These are phyloP conservation scores for Bidens hawaiensis DNA, from an alignment of 140 eudicot species.

Conservation along the genomic window DNA sequence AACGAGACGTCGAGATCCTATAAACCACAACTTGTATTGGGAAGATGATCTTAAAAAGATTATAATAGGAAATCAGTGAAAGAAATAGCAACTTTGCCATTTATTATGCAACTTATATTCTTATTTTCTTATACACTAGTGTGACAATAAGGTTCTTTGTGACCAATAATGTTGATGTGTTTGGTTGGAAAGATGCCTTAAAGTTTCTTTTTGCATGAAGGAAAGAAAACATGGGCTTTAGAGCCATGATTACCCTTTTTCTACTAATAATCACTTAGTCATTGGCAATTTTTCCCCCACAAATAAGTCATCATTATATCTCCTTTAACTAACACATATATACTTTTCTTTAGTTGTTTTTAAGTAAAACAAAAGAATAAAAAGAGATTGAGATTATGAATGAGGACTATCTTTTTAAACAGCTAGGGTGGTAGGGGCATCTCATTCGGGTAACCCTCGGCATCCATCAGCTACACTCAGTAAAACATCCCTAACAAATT, in stretches of 20 bases:
- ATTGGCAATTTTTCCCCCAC: neutral
- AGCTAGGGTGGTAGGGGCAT: no score
- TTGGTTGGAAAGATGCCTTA: slow-evolving; percentile 35
- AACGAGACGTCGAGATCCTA: no score
- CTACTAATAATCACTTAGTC: slow-evolving; percentile 8
- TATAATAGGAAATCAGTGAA: no score
- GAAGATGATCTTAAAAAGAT: no score
- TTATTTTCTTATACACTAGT: neutral
- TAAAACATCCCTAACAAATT: no score
- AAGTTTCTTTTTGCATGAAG: slow-evolving; percentile 26
- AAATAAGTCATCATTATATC: neutral
- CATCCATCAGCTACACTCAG: no score
- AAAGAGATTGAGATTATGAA: neutral
- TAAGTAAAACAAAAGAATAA: neutral
- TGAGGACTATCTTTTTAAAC: neutral
- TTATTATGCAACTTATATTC: slow-evolving; percentile 8
- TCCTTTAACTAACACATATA: neutral
- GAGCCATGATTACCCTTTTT: slow-evolving; percentile 14
- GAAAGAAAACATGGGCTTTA: slow-evolving; percentile 18
- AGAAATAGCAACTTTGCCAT: neutral
- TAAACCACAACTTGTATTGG: no score
- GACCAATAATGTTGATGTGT: slow-evolving; percentile 29
- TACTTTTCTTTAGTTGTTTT: neutral
- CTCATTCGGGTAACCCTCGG: no score
- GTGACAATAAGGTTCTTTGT: slow-evolving; percentile 30